Evolutionary conservation across 768 basidiomycete species (phyloP), one percentile per base, ranked within the genome.

Genomic region (Boletus coccyginus): DNA sequence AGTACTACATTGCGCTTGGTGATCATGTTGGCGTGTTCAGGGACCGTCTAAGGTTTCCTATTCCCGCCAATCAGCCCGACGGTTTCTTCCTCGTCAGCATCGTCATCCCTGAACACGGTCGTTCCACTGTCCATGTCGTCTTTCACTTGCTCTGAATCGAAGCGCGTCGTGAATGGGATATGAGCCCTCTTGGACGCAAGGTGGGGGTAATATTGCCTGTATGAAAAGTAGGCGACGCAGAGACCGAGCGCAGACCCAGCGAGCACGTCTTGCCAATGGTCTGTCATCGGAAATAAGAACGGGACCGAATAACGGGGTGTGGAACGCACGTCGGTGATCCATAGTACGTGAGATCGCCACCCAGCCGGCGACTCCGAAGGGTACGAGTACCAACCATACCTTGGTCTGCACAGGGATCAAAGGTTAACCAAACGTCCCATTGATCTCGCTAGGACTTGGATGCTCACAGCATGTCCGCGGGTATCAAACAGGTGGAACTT

Each of bases 241-340:
- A 90, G 77, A 12, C 94, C 95, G 11, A 98, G 79, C 9, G 85
- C 42, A 5, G 86, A 82, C 3, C 96, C 94, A 1, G 86, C 80
- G 7, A 93, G 66, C 36, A 96, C 90, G 64, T 98, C 96, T 3
- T 92, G 84, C 90, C 92, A 94, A 67, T 96, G 94, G 69, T 96
- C 90, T 92, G 55, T 39, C 59, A 46, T 5, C 13, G 19, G 29
- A 38, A 46, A 46, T 43, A 13, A 54, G 44, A 21, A 50, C 2
- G 59, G 11, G n/a, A 3, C 4, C 13, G n/a, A 32, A 14, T 17
- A 36, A 44, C 5, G 16, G 4, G 32, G 17, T 8, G 31, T 40
- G n/a, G 9, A 21, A 80, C 85, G 56, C 66, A 91, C 89, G 92
- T 59, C 94, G 81, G 62, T 89, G 88, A 70, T 96, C 94, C 89